Conservation (phyloP, 441 rosid genomes). For the Kokia cookei region DNA sequence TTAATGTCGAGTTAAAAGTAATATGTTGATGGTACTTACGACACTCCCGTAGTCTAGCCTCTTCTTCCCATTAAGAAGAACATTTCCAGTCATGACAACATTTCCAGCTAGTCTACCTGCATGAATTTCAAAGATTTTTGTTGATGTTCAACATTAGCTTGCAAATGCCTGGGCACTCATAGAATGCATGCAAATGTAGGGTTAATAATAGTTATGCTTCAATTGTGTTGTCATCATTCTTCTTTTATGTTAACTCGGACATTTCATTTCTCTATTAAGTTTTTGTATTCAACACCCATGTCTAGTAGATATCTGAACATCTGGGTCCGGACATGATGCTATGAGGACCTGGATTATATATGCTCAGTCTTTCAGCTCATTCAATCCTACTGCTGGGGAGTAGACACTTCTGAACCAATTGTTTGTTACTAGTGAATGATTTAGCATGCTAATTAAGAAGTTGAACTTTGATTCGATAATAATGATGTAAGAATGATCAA, state of each 20-base stretch:
- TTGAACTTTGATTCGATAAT: no score
- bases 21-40: conserved; percentile 37
- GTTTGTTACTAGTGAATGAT: no score
- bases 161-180: background rate
- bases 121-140: background rate
- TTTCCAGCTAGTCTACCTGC: conserved; percentile 76
- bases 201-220: background rate
- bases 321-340: background rate
- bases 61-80: conserved; percentile 68
- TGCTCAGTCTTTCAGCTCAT: background rate
- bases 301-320: background rate
- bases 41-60: conserved; percentile 36
- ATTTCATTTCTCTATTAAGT: background rate
- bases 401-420: background rate
- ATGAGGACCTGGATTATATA: background rate
- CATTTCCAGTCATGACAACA: conserved; percentile 62
- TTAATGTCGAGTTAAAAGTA: background rate
- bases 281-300: background rate
- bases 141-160: background rate
- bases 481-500: no score
- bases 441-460: no score
- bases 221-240: background rate
- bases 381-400: background rate
- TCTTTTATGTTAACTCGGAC: background rate
- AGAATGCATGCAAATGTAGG: background rate